phyloP scores from a whole-genome alignment of 441 rosid species.

The Populus hybrid region DNA sequence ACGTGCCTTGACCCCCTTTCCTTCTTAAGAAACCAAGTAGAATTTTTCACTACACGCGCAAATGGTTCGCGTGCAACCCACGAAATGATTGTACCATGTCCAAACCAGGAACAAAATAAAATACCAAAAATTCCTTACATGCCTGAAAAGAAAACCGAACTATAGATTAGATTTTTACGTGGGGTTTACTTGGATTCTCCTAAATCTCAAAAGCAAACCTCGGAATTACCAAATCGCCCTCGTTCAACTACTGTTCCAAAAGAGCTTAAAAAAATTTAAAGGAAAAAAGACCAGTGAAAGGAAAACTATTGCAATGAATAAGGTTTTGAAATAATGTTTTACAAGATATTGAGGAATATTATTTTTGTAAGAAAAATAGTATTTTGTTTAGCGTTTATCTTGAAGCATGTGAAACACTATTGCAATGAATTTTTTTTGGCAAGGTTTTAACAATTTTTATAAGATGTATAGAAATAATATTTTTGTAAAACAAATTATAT shows the following conservation, averaged over 20 bases:
- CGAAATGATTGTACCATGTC: neutral
- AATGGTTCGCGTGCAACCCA: neutral
- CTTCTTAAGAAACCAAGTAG: neutral
- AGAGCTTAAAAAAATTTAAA: neutral
- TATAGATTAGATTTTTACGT: neutral
- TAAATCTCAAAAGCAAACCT: neutral
- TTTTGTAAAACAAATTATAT: too few species aligned
- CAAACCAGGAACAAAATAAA: conserved; percentile 11
- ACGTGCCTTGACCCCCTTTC: neutral
- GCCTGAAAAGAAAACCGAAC: conserved; percentile 19
- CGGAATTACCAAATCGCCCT: conserved; percentile 10
- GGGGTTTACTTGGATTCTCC: conserved; percentile 14
- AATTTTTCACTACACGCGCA: neutral
- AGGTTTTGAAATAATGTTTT: too few species aligned
- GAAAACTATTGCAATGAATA: too few species aligned
- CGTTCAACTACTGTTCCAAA: neutral
- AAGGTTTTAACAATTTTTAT: too few species aligned
- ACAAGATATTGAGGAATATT: too few species aligned
- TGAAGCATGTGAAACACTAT: too few species aligned
- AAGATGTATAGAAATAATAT: too few species aligned
- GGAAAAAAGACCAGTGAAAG: too few species aligned
- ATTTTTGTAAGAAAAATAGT: too few species aligned
- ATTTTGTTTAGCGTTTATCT: too few species aligned
- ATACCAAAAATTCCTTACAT: conserved; percentile 20
- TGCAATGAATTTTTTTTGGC: too few species aligned